Evolutionary conservation across 805 yeast species (phyloP).

Genomic region (Starmerella floris): DNA sequence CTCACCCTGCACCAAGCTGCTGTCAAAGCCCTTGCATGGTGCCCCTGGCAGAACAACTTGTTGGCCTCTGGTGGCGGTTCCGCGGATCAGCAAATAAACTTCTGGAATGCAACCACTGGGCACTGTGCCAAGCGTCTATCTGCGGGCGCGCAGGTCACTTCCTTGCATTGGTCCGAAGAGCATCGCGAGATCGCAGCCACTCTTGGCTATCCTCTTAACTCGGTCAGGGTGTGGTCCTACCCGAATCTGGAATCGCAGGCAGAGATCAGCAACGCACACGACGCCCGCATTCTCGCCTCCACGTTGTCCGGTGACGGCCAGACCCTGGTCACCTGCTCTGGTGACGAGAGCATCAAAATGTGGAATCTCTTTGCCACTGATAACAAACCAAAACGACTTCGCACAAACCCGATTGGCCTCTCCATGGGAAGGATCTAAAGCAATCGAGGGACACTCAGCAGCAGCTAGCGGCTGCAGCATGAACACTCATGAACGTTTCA

Average conservation of each 20-base stretch:
- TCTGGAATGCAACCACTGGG: slow-evolving; percentile 92
- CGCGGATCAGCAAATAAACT: slow-evolving; percentile 72
- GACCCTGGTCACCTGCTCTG: slow-evolving; percentile 86
- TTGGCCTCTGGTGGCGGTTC: slow-evolving; percentile 98
- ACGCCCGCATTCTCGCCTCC: slow-evolving; percentile 69
- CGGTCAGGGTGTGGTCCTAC: slow-evolving; percentile 69
- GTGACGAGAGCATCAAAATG: slow-evolving; percentile 90
- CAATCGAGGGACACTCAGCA: too few species aligned
- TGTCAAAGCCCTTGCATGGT: slow-evolving; percentile 89
- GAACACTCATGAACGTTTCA: too few species aligned
- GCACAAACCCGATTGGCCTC: not conserved
- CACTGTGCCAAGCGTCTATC: slow-evolving; percentile 73
- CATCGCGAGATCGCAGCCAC: slow-evolving; percentile 72
- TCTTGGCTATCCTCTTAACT: slow-evolving; percentile 84
- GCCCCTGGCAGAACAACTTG: slow-evolving; percentile 69
- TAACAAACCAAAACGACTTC: not conserved
- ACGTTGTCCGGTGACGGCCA: slow-evolving; percentile 81
- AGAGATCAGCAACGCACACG: slow-evolving; percentile 74
- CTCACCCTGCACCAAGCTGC: slow-evolving; percentile 83
- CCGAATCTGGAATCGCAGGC: slow-evolving; percentile 81
- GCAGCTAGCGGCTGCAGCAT: too few species aligned
- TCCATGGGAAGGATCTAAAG: not conserved
- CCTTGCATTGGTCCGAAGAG: slow-evolving; percentile 68
- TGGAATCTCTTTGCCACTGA: slow-evolving; percentile 80
- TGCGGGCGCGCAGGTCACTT: slow-evolving; percentile 89